phyloP scores from a whole-genome alignment of 2,329 filamentous ascomycete species.

The Coniochaeta ligniaria region DNA sequence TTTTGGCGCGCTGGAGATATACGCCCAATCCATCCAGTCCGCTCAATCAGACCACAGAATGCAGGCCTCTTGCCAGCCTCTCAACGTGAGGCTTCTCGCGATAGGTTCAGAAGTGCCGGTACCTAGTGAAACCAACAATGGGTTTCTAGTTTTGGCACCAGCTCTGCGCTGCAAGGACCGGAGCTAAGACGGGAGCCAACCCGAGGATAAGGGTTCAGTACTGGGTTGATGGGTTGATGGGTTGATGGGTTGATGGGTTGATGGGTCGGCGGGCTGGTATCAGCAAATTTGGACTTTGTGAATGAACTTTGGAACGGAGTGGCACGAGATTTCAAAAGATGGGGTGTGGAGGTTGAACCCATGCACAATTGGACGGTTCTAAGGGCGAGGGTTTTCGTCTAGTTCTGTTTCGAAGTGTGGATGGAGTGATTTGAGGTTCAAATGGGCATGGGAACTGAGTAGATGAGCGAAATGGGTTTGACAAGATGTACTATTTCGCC shows the following conservation, averaged over 20 bases:
- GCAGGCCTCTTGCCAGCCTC: no score
- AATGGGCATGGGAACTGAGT: no score
- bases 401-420: neutral
- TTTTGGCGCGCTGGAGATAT: neutral
- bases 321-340: neutral
- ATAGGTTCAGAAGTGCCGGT: neutral
- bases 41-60: neutral
- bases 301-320: neutral
- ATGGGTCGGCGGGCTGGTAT: neutral
- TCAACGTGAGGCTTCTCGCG: neutral
- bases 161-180: neutral
- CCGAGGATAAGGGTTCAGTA: neutral
- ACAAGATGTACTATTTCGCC: no score
- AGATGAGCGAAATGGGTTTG: no score
- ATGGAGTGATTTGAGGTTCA: neutral
- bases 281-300: no score
- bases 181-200: no score
- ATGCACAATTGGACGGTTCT: neutral
- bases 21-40: neutral
- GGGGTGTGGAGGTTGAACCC: neutral
- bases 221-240: no score
- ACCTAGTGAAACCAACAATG: neutral
- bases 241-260: neutral
- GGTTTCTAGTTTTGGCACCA: neutral
- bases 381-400: neutral